Evolutionary conservation across 2,329 filamentous ascomycete genomes (phyloP).

Genomic region (Didymella exigua): DNA sequence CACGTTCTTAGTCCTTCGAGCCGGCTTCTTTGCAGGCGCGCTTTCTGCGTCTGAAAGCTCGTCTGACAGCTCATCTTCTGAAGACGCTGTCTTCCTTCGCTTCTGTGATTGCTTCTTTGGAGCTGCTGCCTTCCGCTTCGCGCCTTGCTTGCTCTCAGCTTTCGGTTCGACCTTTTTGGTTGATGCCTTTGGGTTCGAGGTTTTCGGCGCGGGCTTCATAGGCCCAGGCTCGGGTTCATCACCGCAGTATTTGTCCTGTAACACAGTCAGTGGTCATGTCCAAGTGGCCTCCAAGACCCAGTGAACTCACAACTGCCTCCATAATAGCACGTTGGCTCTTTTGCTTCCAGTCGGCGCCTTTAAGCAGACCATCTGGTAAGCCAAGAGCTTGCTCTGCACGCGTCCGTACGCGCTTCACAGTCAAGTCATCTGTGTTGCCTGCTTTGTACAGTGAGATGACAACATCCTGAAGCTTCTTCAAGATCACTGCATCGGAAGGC

Average conservation of each 20-base stretch:
- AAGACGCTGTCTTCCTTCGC: slow-evolving; percentile 35
- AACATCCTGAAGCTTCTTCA: slow-evolving; percentile 48
- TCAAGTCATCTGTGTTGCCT: slow-evolving; percentile 58
- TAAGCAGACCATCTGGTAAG: slow-evolving; percentile 62
- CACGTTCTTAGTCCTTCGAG: slow-evolving; percentile 32
- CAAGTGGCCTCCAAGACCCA: neutral
- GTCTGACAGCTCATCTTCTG: slow-evolving; percentile 40
- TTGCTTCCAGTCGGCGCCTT: slow-evolving; percentile 60
- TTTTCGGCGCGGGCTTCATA: slow-evolving; percentile 19
- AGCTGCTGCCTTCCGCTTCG: slow-evolving; percentile 41
- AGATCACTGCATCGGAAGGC: slow-evolving; percentile 48
- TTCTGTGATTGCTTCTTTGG: slow-evolving; percentile 41
- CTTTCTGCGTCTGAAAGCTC: slow-evolving; percentile 35
- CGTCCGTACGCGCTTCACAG: slow-evolving; percentile 62
- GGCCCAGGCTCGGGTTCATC: slow-evolving; percentile 32
- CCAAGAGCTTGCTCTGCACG: slow-evolving; percentile 59
- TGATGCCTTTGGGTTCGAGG: slow-evolving; percentile 1
- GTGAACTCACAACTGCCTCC: slow-evolving; percentile 38
- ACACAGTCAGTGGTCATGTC: slow-evolving; percentile 15
- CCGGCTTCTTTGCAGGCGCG: slow-evolving; percentile 34
- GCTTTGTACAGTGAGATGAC: slow-evolving; percentile 50
- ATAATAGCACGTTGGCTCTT: slow-evolving; percentile 51
- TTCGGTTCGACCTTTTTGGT: slow-evolving; percentile 22
- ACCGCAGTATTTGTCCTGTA: slow-evolving; percentile 36
- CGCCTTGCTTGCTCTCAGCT: slow-evolving; percentile 31